Evolutionary conservation across 192 early-diverging fungal genomes (phyloP), one percentile per base, ranked within the genome.

Genomic region (Podila clonocystis): DNA sequence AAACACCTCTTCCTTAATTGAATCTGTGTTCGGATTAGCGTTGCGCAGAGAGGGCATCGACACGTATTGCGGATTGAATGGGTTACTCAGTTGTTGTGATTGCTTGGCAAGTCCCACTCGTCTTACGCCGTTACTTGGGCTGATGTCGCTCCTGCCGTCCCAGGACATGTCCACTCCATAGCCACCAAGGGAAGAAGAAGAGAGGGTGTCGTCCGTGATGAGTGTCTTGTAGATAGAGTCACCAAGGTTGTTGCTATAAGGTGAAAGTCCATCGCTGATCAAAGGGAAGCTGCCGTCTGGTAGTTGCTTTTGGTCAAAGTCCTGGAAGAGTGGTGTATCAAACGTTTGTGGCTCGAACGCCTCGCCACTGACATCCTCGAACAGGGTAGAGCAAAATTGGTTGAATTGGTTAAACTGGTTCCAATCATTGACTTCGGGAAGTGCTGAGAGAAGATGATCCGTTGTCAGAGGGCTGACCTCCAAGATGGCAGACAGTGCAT

Each of bases 301-400:
- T 4, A 41, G 2, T 11, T 50, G 70, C 65, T 79, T 72, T 67
- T 73, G 70, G 5, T 80, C 77, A 19, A 69, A 60, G 19, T 80
- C 77, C 20, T 70, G 77, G 55, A 80, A 80, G n/a, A 80, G 52
- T 3, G 77, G 8, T 1, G 33, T 50, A 26, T 73, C 70, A 48
- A 63, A 72, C 0, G 66, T 31, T 20, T 83, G 68, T 1, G 82
- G 60, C 30, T 72, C 73, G 15, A 68, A 75, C 6, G 61, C 15
- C 41, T 83, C 82, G 41, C 82, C 82, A 61, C 73, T 75, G 36
- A 74, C 68, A 38, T 75, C 69, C 38, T 74, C 72, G n/a, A 72
- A 68, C 3, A 83, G 73, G 13, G 68, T 68, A 3, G 74, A 62
- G 49, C 68, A 71, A 33, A 65, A 83, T 20, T 74, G 72, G 28